phyloP scores from a whole-genome alignment of 257 asterid species.

The Paraleonurus japonicus region DNA sequence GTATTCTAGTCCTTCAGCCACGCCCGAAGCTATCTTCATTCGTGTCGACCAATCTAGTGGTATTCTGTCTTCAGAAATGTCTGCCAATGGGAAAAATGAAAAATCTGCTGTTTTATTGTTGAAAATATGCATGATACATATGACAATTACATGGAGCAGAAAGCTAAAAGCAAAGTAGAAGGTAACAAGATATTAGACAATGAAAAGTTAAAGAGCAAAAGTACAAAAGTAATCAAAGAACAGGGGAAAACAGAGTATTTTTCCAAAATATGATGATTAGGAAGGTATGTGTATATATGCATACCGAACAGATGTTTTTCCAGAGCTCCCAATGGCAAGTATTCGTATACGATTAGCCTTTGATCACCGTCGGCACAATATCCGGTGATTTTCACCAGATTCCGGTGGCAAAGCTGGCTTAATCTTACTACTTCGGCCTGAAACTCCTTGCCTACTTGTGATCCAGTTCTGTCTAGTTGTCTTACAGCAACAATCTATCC shows the following conservation, averaged over 20 bases:
- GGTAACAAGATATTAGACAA: too few relatives aligned
- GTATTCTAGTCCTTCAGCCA: constrained; percentile 81
- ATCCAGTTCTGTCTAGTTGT: constrained; percentile 80
- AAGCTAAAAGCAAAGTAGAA: too few relatives aligned
- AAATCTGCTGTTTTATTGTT: too few relatives aligned
- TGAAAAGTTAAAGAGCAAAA: too few relatives aligned
- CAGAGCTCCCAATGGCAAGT: constrained; percentile 43
- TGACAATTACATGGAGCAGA: too few relatives aligned
- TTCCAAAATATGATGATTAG: not conserved
- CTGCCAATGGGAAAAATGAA: constrained; percentile 31
- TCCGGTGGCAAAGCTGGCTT: constrained; percentile 69
- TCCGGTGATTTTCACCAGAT: constrained; percentile 63
- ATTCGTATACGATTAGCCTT: constrained; percentile 50
- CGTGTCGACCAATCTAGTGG: constrained; percentile 70
- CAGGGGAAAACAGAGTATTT: not conserved
- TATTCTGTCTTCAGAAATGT: constrained; percentile 38
- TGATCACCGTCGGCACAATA: constrained; percentile 85
- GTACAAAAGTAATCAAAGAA: too few relatives aligned
- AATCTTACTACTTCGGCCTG: constrained; percentile 56
- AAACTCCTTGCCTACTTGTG: constrained; percentile 77
- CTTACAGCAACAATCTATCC: constrained; percentile 70
- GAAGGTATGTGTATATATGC: too few relatives aligned
- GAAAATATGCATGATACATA: too few relatives aligned
- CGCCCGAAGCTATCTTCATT: constrained; percentile 70
- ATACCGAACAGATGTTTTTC: constrained; percentile 41